A percentile compares a stretch with the other conserved stretches of the same genome.
Evolutionary conservation across 73 alveolate species (phyloP).

Genomic region (Paramecium tetraurelia): DNA sequence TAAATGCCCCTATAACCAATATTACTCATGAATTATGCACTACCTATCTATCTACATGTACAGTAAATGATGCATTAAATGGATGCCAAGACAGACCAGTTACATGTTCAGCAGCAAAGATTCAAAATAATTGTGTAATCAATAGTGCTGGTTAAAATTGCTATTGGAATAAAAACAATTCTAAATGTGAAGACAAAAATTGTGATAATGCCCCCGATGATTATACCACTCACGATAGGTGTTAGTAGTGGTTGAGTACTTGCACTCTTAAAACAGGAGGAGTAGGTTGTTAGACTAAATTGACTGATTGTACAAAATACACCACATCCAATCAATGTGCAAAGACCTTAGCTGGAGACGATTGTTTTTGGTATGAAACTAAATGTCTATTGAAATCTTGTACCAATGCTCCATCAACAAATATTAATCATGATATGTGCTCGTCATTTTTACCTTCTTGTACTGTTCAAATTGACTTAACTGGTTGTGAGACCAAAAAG

Average conservation of each 20-base stretch:
- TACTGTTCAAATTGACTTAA: background rate
- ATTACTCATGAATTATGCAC: background rate
- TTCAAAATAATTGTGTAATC: background rate
- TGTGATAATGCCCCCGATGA: constrained; percentile 26
- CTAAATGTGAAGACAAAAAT: background rate
- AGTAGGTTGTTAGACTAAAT: background rate
- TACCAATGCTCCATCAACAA: background rate
- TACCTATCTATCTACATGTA: background rate
- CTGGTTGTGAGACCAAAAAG: background rate
- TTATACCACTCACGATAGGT: background rate
- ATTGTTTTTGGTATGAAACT: background rate
- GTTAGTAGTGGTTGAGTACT: background rate
- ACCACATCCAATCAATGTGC: background rate
- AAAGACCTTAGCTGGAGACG: background rate
- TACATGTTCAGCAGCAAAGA: background rate
- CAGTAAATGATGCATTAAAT: background rate
- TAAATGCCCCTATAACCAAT: background rate
- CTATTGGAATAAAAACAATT: background rate
- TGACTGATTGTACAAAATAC: background rate
- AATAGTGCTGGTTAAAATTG: background rate
- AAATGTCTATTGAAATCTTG: background rate
- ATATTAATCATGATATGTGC: background rate
- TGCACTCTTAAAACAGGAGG: background rate
- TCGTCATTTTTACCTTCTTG: background rate
- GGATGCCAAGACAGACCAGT: background rate